Conservation (phyloP, 2,329 filamentous ascomycete species). For the Endoconidiophora laricicola region DNA sequence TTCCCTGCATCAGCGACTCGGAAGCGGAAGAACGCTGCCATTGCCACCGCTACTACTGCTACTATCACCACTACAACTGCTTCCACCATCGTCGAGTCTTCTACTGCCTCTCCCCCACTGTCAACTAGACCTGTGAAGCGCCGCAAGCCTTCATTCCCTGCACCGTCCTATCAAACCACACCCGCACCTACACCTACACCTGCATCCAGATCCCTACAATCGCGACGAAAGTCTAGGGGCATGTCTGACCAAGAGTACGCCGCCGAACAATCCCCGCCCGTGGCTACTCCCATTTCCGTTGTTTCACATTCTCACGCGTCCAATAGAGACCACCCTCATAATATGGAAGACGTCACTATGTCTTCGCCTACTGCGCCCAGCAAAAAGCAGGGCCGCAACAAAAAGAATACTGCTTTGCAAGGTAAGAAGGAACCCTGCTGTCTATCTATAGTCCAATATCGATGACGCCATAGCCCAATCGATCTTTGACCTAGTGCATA, state of each 20-base stretch:
- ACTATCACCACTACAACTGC: too few species aligned
- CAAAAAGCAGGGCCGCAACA: conserved; percentile 15
- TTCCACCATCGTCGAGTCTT: too few species aligned
- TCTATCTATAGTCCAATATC: background rate
- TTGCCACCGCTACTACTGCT: conserved; percentile 9
- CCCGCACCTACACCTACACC: conserved; percentile 1
- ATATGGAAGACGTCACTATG: conserved; percentile 19
- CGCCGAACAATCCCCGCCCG: background rate
- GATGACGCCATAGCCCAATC: background rate
- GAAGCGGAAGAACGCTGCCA: conserved; percentile 53
- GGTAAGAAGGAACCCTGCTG: background rate
- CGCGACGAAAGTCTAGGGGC: conserved; percentile 33
- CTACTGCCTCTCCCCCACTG: too few species aligned
- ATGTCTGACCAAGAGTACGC: conserved; percentile 63
- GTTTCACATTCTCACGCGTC: background rate
- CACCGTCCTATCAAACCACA: conserved; percentile 9
- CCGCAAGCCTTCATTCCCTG: conserved; percentile 13
- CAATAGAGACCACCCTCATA: background rate
- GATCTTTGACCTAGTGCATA: too few species aligned
- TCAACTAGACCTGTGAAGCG: conserved; percentile 17
- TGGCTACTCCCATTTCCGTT: conserved; percentile 2
- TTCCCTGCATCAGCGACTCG: conserved; percentile 24
- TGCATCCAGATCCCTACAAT: background rate
- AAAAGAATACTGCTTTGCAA: conserved; percentile 4
- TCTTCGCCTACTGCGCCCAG: conserved; percentile 7